These are phyloP conservation scores for Alternaria triticina DNA, from an alignment of 2,329 filamentous ascomycete genomes.

Conservation along the genomic window DNA sequence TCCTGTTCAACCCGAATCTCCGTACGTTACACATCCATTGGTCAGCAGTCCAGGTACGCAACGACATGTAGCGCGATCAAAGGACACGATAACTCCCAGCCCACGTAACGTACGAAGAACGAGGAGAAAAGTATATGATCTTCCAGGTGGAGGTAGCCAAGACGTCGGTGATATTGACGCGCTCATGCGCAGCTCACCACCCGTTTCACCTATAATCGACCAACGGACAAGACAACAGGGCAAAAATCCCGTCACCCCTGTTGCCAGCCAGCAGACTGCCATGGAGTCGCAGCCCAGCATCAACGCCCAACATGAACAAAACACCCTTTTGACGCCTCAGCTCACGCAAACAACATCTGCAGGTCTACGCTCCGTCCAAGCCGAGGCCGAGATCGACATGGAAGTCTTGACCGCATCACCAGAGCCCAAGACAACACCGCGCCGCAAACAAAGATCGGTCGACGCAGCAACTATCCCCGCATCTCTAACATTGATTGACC, in stretches of 20 bases:
- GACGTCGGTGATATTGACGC: conserved; percentile 6
- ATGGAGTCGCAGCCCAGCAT: conserved; percentile 28
- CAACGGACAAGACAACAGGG: conserved; percentile 19
- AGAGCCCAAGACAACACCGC: neutral
- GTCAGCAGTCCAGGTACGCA: conserved; percentile 11
- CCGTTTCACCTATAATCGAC: conserved; percentile 2
- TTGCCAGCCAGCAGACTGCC: conserved; percentile 35
- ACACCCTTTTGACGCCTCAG: conserved; percentile 45
- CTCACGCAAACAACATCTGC: conserved; percentile 44
- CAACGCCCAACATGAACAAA: conserved; percentile 22
- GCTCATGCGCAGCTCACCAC: conserved; percentile 17
- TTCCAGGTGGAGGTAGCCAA: conserved; percentile 16
- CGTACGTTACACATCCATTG: neutral
- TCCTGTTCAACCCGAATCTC: conserved; percentile 4
- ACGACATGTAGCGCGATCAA: conserved; percentile 9
- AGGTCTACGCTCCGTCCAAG: conserved; percentile 26
- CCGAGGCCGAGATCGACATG: conserved; percentile 19
- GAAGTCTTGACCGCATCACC: neutral
- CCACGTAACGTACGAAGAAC: conserved; percentile 21
- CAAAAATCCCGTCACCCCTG: conserved; percentile 34
- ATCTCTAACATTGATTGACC: conserved; percentile 10
- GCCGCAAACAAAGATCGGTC: conserved; percentile 3
- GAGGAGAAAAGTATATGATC: conserved; percentile 16
- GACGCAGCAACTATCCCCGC: conserved; percentile 15
- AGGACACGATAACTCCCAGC: conserved; percentile 9